Evolutionary conservation across 2,329 filamentous ascomycete genomes (phyloP), one percentile per base, ranked within the genome.

Genomic region (Cladophialophora yegresii): DNA sequence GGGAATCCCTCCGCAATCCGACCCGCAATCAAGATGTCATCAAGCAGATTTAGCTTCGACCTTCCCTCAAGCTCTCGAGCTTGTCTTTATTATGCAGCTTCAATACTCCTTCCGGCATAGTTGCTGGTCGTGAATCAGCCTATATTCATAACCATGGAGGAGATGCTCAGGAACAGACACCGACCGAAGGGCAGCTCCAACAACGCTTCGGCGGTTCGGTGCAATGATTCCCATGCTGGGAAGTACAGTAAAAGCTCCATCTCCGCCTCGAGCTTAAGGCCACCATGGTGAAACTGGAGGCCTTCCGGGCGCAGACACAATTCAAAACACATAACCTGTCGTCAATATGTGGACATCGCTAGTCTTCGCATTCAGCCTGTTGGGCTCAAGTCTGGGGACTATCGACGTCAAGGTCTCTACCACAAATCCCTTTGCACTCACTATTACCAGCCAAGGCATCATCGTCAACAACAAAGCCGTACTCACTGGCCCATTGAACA

Each of bases 391-490:
- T n/a, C 43, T 49, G 20, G 36, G 22, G 1, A 40, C 36, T 28
- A 13, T 58, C 13, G 28, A 26, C 20, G 55, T 49, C 7, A 47
- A 26, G 12, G 43, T 58, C 2, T 57, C 54, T 9, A 43, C 23
- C 36, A 57, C 54, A 12, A 28, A 10, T 7, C 54, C 54, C 16
- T 57, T 57, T 23, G 33, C 54, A 28, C 33, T 57, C 10, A 45
- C 32, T 30, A 22, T 43, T n/a, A 26, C 43, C 54, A 26, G 33
- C 23, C 54, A 57, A 30, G 54, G 54, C n/a, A 28, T 57, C 12
- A 57, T 36, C 3, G 36, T 57, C 32, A 45, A 12, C 20, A 57
- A 57, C 36, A 57, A 57, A 57, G 54, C 54, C 12, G 23, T 57
- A 43, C 54, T 57, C 22, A 20, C 36, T 20, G 54, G 54, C 36